Evolutionary conservation across 352 stramenopile genomes (phyloP), one percentile per base, ranked within the genome.

Genomic region (Globisporangium apiculatum): DNA sequence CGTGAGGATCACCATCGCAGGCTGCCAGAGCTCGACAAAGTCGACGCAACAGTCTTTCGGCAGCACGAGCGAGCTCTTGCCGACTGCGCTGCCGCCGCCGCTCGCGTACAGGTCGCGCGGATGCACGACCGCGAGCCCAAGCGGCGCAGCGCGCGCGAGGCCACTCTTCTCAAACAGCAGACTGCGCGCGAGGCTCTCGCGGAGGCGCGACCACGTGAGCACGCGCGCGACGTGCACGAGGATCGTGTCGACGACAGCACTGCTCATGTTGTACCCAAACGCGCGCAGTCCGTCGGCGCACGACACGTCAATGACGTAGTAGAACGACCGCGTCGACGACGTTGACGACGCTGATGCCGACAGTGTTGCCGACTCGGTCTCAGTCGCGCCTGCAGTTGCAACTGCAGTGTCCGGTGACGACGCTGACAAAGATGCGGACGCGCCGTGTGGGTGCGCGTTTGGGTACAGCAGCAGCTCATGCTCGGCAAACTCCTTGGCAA

Each of bases 221-320:
- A 89, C 65, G 10, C 76, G 70, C 8, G 81, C 72, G 8, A 86
- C 54, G 45, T 87, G 68, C 7, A 75, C 68, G 4, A 77, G 58
- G 31, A 94, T 60, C 3, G 65, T 67, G 18, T 94, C 83, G 14
- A 87, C 63, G 12, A 91, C 64, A 47, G 72, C 65, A 1, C 64
- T 60, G 46, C 82, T 89, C 72, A 91, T 80, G 55, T 94, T 94
- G 69, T 94, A 94, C 49, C 73, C 83, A 51, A 85, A 88, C 17
- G 89, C 62, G 0, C 66, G 65, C 31, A 94, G 47, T 0, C 83
- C 83, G 37, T 71, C 77, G n/a, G 51, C 69, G 7, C 69, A 69
- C 0, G 80, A 93, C 9, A 93, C 46, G 36, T 89, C 77, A 15
- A 91, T 56, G 36, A 90, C 62, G 53, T 89, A 91, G 49, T 89